Evolutionary conservation across 441 rosid genomes (phyloP).

Genomic region (Corymbia citriodora): DNA sequence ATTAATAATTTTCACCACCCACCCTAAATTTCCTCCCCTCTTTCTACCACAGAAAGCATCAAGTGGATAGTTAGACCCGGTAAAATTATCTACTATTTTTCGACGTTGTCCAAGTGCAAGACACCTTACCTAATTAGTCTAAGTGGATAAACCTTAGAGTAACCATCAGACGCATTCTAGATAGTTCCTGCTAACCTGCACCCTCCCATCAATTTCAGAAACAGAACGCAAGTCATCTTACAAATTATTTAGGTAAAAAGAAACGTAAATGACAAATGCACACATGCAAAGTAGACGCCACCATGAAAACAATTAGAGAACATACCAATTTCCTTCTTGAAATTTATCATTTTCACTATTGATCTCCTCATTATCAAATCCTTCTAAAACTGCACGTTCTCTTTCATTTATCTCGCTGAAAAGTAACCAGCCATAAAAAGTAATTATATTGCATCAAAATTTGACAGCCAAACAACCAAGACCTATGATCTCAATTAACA

Average conservation of each 20-base stretch:
- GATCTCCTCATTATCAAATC: conserved; percentile 76
- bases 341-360: conserved; percentile 33
- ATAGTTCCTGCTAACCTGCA: not conserved
- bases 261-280: not conserved
- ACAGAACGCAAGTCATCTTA: not conserved
- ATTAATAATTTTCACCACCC: not conserved
- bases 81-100: not conserved
- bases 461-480: not conserved
- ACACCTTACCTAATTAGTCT: not conserved
- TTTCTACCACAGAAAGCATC: not conserved
- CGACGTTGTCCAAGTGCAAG: not conserved
- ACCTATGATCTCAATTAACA: not conserved
- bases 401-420: conserved; percentile 54
- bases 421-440: conserved; percentile 1
- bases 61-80: not conserved
- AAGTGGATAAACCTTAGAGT: not conserved
- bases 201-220: not conserved
- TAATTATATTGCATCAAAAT: not conserved
- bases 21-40: not conserved
- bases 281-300: not conserved
- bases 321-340: conserved; percentile 57
- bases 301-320: not conserved
- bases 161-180: not conserved
- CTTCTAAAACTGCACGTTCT: conserved; percentile 74
- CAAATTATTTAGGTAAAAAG: not conserved